These are phyloP conservation scores for Heliocybe sulcata DNA, from an alignment of 1,284 basidiomycete genomes.

Conservation along the genomic window DNA sequence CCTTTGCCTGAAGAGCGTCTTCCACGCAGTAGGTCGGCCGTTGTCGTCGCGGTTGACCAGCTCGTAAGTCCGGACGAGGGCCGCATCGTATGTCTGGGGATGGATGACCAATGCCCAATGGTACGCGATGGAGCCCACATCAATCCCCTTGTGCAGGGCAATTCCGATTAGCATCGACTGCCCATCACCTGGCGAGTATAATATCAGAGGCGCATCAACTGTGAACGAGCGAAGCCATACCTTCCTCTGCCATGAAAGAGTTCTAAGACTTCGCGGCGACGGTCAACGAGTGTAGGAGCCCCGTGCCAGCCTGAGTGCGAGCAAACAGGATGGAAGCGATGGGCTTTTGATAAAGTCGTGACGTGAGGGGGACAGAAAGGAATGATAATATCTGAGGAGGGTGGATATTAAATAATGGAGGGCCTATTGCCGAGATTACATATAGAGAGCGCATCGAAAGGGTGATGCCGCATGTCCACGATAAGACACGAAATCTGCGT, in stretches of 20 bases:
- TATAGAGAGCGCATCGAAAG: neutral
- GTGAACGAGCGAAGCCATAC: neutral
- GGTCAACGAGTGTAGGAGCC: neutral
- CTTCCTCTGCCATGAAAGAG: neutral
- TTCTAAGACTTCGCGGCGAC: neutral
- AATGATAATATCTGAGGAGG: neutral
- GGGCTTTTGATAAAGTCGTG: neutral
- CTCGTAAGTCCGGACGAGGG: constrained; percentile 1
- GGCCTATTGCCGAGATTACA: neutral
- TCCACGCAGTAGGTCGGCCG: neutral
- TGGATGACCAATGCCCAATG: neutral
- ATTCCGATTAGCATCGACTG: neutral
- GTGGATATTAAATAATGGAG: neutral
- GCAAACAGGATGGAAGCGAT: neutral
- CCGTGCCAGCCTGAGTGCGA: neutral
- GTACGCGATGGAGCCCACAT: neutral
- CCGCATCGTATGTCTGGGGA: neutral
- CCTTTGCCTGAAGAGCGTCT: neutral
- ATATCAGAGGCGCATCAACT: neutral
- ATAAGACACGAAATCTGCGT: neutral
- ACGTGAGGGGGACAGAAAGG: neutral
- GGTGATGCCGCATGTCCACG: neutral
- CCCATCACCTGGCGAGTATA: neutral
- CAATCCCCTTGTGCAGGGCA: neutral
- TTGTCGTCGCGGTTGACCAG: constrained; percentile 1